A percentile compares a stretch with the other conserved stretches of the same genome.
These are phyloP conservation scores for Phytophthora agathidicida DNA, from an alignment of 352 stramenopile genomes.

Conservation along the genomic window DNA sequence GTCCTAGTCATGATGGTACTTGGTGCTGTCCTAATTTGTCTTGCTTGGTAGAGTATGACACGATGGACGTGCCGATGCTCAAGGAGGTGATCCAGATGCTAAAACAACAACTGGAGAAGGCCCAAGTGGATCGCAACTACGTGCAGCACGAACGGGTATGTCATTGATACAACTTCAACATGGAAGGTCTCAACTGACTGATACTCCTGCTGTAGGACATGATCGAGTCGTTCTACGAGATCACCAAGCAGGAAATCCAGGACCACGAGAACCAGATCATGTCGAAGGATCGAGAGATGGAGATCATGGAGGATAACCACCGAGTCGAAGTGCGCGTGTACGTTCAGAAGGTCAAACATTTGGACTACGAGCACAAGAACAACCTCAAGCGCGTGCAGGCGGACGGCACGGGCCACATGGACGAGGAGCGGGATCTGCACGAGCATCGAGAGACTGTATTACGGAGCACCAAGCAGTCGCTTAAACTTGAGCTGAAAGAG, in stretches of 20 bases:
- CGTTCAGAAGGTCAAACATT: slow-evolving; percentile 95
- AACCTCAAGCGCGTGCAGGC: slow-evolving; percentile 88
- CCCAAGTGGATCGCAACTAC: slow-evolving; percentile 93
- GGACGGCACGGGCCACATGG: slow-evolving; percentile 67
- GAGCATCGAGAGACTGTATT: slow-evolving; percentile 66
- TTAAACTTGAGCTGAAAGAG: slow-evolving; percentile 87
- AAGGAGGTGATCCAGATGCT: slow-evolving; percentile 94
- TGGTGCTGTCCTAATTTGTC: neutral
- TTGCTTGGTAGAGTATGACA: slow-evolving; percentile 85
- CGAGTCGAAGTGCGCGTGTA: slow-evolving; percentile 93
- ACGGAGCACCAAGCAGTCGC: slow-evolving; percentile 73
- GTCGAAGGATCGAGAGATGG: slow-evolving; percentile 94
- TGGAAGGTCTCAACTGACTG: slow-evolving; percentile 4
- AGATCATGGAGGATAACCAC: slow-evolving; percentile 96
- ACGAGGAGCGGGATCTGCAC: slow-evolving; percentile 81
- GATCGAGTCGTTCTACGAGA: slow-evolving; percentile 96
- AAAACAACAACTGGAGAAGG: slow-evolving; percentile 91
- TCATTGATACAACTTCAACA: slow-evolving; percentile 18
- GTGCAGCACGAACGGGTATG: slow-evolving; percentile 93
- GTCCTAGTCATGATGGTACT: neutral
- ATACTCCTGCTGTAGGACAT: slow-evolving; percentile 72
- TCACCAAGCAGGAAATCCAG: slow-evolving; percentile 92
- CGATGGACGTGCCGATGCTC: slow-evolving; percentile 94
- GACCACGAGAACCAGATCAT: slow-evolving; percentile 92
- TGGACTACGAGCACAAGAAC: slow-evolving; percentile 96